Evolutionary conservation across 2,329 filamentous ascomycete genomes (phyloP), one percentile per base, ranked within the genome.

Genomic region (Parascedosporium putredinis): DNA sequence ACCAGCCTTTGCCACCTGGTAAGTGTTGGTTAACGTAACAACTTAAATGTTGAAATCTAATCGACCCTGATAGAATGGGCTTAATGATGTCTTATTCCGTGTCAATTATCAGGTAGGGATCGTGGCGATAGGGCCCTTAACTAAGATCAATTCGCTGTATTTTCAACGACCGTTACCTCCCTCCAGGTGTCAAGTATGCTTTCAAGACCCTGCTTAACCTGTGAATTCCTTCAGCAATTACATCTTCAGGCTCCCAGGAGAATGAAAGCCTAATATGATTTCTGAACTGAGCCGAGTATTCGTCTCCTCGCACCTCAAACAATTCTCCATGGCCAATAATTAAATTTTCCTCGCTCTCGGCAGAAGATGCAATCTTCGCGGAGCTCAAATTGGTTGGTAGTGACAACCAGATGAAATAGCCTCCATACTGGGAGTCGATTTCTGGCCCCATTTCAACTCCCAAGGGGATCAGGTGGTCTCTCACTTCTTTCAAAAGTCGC

Each of bases 361-460:
- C 83, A 34, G 70, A 69, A 56, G 72, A 66, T 5, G 78, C 77
- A 27, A 88, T 68, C 6, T 74, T 71, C 27, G 66, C 79, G 7
- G 73, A 69, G 49, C 84, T 66, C 2, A 69, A 42, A 50, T 54
- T 63, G 2, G 62, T 54, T 0, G 83, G 81, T 4, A 95, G 64
- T 1, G 71, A 73, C 23, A 94, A 64, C 88, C 88, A 95, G 45
- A 95, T 70, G 62, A 95, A 95, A 62, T 91, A 95, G 0, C 89
- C 89, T 0, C 89, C 89, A 25, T 83, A 84, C 3, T 22, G 18
- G 7, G 38, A 42, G 20, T 20, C 23, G 18, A 83, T 68, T 62
- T 1, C 63, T 58, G 50, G 75, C 65, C 12, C 57, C 64, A 24
- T 47, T 24, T 50, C 61, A 0, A 86, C 75, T 2, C 83, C 84